A percentile compares a stretch with the other conserved stretches of the same genome.
Conservation (phyloP, 345 rosid species). For the Populus deltoides region DNA sequence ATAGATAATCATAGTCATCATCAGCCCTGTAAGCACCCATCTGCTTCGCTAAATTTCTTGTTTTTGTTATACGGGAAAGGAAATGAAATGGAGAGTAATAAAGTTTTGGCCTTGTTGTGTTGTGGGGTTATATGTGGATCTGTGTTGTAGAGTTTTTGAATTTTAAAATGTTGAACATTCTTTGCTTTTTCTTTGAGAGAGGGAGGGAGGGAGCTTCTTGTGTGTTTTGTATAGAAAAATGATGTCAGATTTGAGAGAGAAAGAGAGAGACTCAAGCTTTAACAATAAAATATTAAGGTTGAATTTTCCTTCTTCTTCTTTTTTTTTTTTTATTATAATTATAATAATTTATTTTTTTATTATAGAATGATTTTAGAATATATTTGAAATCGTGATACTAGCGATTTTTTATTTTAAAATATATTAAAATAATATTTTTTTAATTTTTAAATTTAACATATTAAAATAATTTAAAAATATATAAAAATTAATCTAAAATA, state of each 20-base stretch:
- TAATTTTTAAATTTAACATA: too few relatives aligned
- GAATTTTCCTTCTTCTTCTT: not conserved
- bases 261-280: not conserved
- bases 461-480: too few relatives aligned
- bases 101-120: not conserved
- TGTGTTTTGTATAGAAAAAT: not conserved
- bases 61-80: not conserved
- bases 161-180: conserved; percentile 5
- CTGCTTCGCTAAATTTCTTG: not conserved
- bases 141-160: not conserved
- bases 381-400: too few relatives aligned
- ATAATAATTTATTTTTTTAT: too few relatives aligned
- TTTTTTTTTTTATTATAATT: too few relatives aligned
- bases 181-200: not conserved
- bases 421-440: too few relatives aligned
- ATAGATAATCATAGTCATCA: conserved; percentile 28
- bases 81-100: not conserved
- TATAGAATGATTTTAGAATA: too few relatives aligned
- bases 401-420: too few relatives aligned
- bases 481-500: too few relatives aligned
- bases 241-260: not conserved
- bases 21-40: conserved; percentile 28
- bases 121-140: not conserved
- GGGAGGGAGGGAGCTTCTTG: not conserved
- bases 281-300: not conserved